Percentiles rank a stretch among this genome's conserved stretches.
phyloP scores from a whole-genome alignment of 1,284 basidiomycete species.

The Microbotryum lychnidis-dioicae region DNA sequence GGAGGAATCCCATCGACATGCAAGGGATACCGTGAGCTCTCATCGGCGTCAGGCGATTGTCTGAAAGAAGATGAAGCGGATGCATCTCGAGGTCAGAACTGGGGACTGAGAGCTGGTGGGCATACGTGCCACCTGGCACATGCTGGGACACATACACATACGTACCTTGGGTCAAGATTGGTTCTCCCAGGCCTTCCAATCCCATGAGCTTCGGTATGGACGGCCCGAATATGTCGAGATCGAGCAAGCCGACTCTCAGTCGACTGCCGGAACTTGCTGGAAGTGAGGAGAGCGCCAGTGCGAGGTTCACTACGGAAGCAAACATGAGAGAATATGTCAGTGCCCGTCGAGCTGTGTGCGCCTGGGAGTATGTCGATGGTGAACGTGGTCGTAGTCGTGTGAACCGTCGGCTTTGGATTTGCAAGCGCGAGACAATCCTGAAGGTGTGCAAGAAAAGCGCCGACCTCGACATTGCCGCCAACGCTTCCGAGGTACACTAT shows the following conservation, averaged over 20 bases:
- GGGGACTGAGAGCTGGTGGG: neutral
- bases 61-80: slow-evolving; percentile 8
- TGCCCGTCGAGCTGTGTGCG: no score
- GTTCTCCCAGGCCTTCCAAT: slow-evolving; percentile 69
- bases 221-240: slow-evolving; percentile 93
- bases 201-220: slow-evolving; percentile 95
- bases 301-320: slow-evolving; percentile 63
- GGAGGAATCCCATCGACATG: slow-evolving; percentile 89
- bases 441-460: neutral
- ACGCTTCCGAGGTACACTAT: slow-evolving; percentile 1
- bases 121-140: neutral
- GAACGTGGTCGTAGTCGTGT: no score
- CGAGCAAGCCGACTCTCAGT: slow-evolving; percentile 72
- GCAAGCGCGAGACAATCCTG: neutral
- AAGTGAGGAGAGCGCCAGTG: slow-evolving; percentile 55
- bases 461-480: no score
- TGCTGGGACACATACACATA: neutral
- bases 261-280: slow-evolving; percentile 33
- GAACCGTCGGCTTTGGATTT: slow-evolving; percentile 8
- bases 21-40: slow-evolving; percentile 83
- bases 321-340: neutral
- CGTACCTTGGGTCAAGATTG: slow-evolving; percentile 63
- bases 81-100: neutral
- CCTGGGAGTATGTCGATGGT: no score
- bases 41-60: slow-evolving; percentile 64